Evolutionary conservation across 345 rosid species (phyloP).

Genomic region (Firmiana major): DNA sequence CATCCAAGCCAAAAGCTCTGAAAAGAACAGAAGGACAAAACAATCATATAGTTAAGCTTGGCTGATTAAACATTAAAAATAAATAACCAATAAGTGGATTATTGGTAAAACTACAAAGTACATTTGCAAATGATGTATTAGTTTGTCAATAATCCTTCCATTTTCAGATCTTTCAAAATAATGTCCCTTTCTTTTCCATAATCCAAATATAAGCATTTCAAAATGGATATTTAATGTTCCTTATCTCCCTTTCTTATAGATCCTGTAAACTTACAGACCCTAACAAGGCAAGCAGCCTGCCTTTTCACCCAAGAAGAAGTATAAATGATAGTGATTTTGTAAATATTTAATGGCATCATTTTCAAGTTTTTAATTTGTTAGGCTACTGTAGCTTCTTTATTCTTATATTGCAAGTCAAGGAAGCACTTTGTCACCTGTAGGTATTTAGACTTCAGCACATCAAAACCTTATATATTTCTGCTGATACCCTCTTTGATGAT

Average conservation of each 20-base stretch:
- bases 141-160: background rate
- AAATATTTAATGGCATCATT: background rate
- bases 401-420: too few relatives aligned
- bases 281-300: too few relatives aligned
- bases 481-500: background rate
- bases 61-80: background rate
- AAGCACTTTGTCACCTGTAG: background rate
- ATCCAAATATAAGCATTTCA: background rate
- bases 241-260: too few relatives aligned
- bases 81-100: background rate
- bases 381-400: too few relatives aligned
- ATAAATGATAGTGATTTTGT: too few relatives aligned
- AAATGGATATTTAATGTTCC: background rate
- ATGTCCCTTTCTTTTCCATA: background rate
- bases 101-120: background rate
- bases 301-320: too few relatives aligned
- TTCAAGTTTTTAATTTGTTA: too few relatives aligned
- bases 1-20: constrained; percentile 95
- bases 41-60: background rate
- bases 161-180: background rate
- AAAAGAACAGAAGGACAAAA: constrained; percentile 8
- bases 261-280: too few relatives aligned
- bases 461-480: background rate
- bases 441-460: background rate
- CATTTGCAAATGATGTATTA: background rate